These are phyloP conservation scores for Calophaca sinica DNA, from an alignment of 306 rosid genomes.

Conservation along the genomic window DNA sequence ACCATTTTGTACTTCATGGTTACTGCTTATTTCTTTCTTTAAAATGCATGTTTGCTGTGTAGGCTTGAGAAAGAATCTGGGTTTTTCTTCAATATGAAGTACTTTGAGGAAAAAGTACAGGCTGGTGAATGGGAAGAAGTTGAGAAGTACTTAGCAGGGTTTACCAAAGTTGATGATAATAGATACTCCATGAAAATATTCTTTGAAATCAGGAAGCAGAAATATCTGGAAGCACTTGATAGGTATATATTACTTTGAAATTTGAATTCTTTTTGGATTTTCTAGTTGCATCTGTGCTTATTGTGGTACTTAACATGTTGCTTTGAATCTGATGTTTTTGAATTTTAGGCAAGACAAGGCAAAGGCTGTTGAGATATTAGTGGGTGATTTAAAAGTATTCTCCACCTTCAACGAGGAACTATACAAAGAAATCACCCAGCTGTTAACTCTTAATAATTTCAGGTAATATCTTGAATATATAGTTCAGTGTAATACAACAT, in stretches of 20 bases:
- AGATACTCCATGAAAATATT: slow-evolving; percentile 90
- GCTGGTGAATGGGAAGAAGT: slow-evolving; percentile 96
- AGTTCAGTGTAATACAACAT: not conserved
- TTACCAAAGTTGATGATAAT: slow-evolving; percentile 88
- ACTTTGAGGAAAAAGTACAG: slow-evolving; percentile 88
- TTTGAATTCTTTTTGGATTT: slow-evolving; percentile 23
- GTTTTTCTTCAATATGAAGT: slow-evolving; percentile 87
- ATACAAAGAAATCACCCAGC: slow-evolving; percentile 89
- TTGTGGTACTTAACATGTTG: slow-evolving; percentile 31
- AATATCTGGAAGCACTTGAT: slow-evolving; percentile 95
- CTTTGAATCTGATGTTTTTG: slow-evolving; percentile 33
- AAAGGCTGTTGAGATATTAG: slow-evolving; percentile 81
- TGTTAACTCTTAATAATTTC: slow-evolving; percentile 77
- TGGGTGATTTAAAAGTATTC: slow-evolving; percentile 77
- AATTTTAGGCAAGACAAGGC: slow-evolving; percentile 72
- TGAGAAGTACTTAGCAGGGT: slow-evolving; percentile 85
- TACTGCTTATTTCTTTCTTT: slow-evolving; percentile 8
- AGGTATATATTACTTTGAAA: slow-evolving; percentile 57
- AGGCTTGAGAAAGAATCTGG: slow-evolving; percentile 96
- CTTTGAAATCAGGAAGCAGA: slow-evolving; percentile 91
- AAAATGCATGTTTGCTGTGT: slow-evolving; percentile 6
- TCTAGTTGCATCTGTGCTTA: slow-evolving; percentile 18
- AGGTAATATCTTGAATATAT: slow-evolving; percentile 60
- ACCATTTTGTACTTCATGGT: not conserved
- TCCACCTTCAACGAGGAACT: slow-evolving; percentile 81